A percentile compares a stretch with the other conserved stretches of the same genome.
phyloP scores from a whole-genome alignment of 345 rosid genomes.

The Lepidium aucheri region DNA sequence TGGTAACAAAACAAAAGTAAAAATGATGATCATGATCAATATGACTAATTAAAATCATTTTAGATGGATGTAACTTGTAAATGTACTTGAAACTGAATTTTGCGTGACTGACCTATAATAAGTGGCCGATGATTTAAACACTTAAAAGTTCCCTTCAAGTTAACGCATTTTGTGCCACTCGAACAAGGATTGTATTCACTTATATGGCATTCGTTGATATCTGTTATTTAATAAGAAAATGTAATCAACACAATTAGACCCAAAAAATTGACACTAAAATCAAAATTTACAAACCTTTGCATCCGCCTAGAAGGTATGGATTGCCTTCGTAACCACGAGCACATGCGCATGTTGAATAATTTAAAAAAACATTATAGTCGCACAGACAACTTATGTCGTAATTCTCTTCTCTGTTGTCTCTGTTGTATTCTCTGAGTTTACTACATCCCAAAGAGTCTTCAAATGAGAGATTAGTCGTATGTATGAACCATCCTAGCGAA shows the following conservation, averaged over 20 bases:
- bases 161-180: not conserved
- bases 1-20: no score
- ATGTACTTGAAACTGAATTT: no score
- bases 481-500: conserved; percentile 21
- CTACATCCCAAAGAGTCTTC: not conserved
- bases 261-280: no score
- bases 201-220: not conserved
- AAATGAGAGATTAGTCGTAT: not conserved
- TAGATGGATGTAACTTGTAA: no score
- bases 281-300: conserved; percentile 14
- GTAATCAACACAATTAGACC: not conserved
- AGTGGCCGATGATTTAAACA: not conserved
- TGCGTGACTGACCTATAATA: no score
- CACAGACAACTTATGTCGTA: not conserved
- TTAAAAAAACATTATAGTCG: not conserved
- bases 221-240: not conserved
- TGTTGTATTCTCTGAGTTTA: no score
- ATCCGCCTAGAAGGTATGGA: conserved; percentile 17
- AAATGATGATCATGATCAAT: no score
- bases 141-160: not conserved
- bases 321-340: conserved; percentile 17
- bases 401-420: not conserved
- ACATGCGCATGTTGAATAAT: conserved; percentile 17
- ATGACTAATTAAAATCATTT: no score
- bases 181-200: not conserved